Conservation (phyloP, 306 rosid genomes). For the Astragalus membranaceus region DNA sequence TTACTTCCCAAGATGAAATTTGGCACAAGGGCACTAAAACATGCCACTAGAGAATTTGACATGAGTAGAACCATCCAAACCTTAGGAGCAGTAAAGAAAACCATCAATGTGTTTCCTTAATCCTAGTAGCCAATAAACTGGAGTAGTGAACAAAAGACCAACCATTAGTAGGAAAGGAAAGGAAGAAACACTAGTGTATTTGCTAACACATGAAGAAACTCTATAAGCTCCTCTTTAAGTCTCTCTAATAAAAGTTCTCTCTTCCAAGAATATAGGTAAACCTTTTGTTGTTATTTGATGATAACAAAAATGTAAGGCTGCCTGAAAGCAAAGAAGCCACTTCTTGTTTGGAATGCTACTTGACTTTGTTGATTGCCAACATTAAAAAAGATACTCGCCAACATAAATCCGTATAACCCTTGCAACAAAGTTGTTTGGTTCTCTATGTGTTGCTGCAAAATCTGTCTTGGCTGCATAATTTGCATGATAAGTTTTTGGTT, state of each 20-base stretch:
- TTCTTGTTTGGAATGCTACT: slow-evolving; percentile 39
- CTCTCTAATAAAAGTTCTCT: slow-evolving; percentile 65
- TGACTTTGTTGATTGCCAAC: slow-evolving; percentile 37
- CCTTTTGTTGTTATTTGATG: no score
- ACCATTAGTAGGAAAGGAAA: slow-evolving; percentile 36
- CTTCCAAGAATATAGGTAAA: slow-evolving; percentile 40
- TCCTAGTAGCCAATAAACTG: slow-evolving; percentile 79
- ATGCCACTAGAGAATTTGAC: slow-evolving; percentile 87
- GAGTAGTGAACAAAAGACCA: slow-evolving; percentile 52
- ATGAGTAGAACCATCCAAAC: slow-evolving; percentile 66
- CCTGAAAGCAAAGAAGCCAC: slow-evolving; percentile 68
- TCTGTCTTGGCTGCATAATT: slow-evolving; percentile 41
- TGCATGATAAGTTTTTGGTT: no score
- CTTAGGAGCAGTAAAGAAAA: slow-evolving; percentile 59
- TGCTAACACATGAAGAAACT: slow-evolving; percentile 62
- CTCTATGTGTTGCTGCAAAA: slow-evolving; percentile 74
- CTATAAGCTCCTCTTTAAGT: slow-evolving; percentile 77
- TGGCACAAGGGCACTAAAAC: slow-evolving; percentile 93
- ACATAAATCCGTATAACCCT: slow-evolving; percentile 58
- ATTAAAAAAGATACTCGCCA: slow-evolving; percentile 60
- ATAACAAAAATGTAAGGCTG: not conserved
- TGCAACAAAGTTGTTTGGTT: slow-evolving; percentile 64
- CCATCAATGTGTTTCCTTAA: slow-evolving; percentile 47
- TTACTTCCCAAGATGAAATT: slow-evolving; percentile 75
- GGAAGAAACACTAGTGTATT: slow-evolving; percentile 61